These are phyloP conservation scores for Glebionis coronaria DNA, from an alignment of 129 eudicot genomes.

Conservation along the genomic window DNA sequence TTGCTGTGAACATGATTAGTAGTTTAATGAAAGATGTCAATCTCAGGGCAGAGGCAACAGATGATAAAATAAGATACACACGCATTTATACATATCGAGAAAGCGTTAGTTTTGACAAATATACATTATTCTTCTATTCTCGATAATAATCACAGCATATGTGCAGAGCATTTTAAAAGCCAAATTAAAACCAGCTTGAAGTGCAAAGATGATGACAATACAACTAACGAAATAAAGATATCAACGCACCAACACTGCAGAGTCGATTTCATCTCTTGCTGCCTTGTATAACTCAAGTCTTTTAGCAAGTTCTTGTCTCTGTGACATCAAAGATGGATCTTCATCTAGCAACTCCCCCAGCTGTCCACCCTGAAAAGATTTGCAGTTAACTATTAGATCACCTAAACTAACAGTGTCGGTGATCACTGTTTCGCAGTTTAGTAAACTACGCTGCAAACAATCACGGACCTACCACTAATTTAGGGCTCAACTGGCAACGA, in stretches of 20 bases:
- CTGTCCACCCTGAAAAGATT: constrained; percentile 55
- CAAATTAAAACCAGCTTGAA: neutral
- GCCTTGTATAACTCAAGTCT: constrained; percentile 77
- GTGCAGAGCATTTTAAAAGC: neutral
- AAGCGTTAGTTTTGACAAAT: constrained; percentile 14
- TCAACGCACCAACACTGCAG: constrained; percentile 69
- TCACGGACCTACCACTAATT: neutral
- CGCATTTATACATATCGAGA: constrained; percentile 15
- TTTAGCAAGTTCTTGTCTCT: constrained; percentile 59
- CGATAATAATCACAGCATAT: constrained; percentile 18
- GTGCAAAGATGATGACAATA: neutral
- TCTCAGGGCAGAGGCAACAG: neutral
- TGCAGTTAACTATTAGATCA: constrained; percentile 6
- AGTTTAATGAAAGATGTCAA: neutral
- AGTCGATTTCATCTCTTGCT: constrained; percentile 79
- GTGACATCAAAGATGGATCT: constrained; percentile 89
- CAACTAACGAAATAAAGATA: constrained; percentile 17
- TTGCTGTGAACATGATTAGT: neutral
- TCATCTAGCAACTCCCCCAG: constrained; percentile 72
- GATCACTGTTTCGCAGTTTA: neutral
- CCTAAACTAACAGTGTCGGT: neutral
- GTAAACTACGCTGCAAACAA: neutral
- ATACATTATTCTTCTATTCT: constrained; percentile 2
- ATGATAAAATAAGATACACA: neutral
- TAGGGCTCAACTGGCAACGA: no score